These are phyloP conservation scores for Corniculantispora saksenae DNA, from an alignment of 2,329 filamentous ascomycete species.

Conservation along the genomic window DNA sequence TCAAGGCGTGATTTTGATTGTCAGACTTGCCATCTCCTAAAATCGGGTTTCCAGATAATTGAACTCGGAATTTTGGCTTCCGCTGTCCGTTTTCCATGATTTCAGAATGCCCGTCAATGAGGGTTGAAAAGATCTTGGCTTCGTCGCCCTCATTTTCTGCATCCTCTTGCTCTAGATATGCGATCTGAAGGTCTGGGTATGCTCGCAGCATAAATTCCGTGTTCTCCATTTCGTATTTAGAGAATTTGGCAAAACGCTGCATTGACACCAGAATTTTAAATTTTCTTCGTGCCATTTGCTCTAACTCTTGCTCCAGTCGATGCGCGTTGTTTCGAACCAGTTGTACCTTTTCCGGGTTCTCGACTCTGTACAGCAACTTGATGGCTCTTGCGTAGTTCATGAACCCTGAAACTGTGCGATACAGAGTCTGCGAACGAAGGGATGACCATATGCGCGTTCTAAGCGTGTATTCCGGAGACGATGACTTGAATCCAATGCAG, in stretches of 20 bases:
- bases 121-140: constrained; percentile 88
- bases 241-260: constrained; percentile 99
- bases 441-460: constrained; percentile 98
- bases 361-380: constrained; percentile 95
- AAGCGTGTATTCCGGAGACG: constrained; percentile 95
- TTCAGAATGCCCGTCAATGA: constrained; percentile 97
- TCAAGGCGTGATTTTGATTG: constrained; percentile 97
- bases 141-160: constrained; percentile 89
- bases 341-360: constrained; percentile 98
- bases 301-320: constrained; percentile 94
- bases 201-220: constrained; percentile 96
- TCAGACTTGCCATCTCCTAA: constrained; percentile 98
- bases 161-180: constrained; percentile 94
- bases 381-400: constrained; percentile 99
- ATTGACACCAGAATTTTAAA: constrained; percentile 98
- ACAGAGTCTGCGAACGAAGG: constrained; percentile 93
- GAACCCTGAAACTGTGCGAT: constrained; percentile 97
- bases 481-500: constrained; percentile 99
- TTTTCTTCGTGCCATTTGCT: constrained; percentile 97
- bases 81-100: constrained; percentile 97
- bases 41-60: constrained; percentile 97
- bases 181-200: constrained; percentile 96
- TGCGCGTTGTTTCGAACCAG: constrained; percentile 97
- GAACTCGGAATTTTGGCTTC: constrained; percentile 93
- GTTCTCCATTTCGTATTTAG: constrained; percentile 99